Conservation (phyloP, 257 asterid genomes). For the Ballota nigra region DNA sequence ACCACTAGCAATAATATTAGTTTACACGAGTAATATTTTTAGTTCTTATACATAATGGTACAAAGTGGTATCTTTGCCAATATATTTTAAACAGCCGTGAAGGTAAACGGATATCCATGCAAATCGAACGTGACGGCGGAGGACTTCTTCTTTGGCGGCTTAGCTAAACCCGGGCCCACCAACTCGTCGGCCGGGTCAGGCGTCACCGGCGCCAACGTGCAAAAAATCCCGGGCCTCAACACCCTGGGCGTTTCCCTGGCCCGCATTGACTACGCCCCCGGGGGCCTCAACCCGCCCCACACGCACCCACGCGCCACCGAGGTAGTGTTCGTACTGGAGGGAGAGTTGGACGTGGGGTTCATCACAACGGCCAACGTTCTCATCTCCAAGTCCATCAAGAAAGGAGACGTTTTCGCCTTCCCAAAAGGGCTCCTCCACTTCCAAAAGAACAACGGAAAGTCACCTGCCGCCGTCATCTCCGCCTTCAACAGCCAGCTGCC, state of each 20-base stretch:
- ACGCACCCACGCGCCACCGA: constrained; percentile 78
- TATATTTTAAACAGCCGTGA: constrained; percentile 36
- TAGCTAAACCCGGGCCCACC: constrained; percentile 47
- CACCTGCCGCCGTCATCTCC: constrained; percentile 47
- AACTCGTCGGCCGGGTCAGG: constrained; percentile 46
- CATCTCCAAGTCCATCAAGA: constrained; percentile 41
- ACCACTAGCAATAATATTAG: no score
- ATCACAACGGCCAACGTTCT: constrained; percentile 68
- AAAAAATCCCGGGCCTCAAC: constrained; percentile 66
- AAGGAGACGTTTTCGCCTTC: constrained; percentile 59
- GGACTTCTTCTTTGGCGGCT: constrained; percentile 52
- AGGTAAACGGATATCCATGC: constrained; percentile 55
- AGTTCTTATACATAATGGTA: no score
- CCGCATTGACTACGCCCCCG: constrained; percentile 72
- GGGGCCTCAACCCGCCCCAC: constrained; percentile 68
- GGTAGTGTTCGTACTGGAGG: constrained; percentile 46
- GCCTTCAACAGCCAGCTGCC: constrained; percentile 81
- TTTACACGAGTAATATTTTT: no score
- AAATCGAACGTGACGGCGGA: constrained; percentile 49
- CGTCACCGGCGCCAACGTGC: constrained; percentile 61
- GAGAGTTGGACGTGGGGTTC: constrained; percentile 60
- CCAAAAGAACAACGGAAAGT: constrained; percentile 66
- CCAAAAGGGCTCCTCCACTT: constrained; percentile 66
- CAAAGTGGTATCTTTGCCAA: no score
- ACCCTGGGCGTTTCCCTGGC: constrained; percentile 67